phyloP scores from a whole-genome alignment of 2,329 filamentous ascomycete genomes.

The Phyllosticta capitalensis region DNA sequence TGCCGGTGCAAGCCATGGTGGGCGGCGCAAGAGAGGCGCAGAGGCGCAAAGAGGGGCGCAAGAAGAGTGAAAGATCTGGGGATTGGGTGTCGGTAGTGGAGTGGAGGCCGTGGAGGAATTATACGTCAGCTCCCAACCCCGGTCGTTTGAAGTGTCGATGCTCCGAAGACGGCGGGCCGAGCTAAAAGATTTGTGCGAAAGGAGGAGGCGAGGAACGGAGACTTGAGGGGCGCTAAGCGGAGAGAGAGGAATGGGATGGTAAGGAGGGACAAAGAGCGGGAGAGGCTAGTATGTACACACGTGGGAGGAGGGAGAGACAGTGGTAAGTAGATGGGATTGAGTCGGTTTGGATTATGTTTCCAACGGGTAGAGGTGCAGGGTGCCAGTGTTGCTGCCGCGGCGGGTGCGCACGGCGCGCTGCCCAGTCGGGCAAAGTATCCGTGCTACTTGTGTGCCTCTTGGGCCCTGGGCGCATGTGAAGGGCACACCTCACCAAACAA shows the following conservation, averaged over 20 bases:
- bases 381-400: background rate
- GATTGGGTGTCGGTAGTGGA: background rate
- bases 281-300: background rate
- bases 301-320: background rate
- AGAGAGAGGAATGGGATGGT: background rate
- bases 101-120: background rate
- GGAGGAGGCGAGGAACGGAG: background rate
- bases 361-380: background rate
- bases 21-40: background rate
- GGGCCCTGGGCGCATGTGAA: background rate
- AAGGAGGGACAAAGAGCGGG: background rate
- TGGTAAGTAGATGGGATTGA: background rate
- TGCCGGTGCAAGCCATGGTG: slow-evolving; percentile 19
- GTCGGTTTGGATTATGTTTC: background rate
- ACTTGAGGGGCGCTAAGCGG: background rate
- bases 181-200: background rate
- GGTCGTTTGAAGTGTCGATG: background rate
- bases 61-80: background rate
- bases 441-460: no score
- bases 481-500: background rate
- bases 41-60: background rate
- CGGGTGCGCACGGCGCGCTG: no score
- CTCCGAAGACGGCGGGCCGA: background rate
- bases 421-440: no score
- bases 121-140: background rate